A percentile compares a stretch with the other conserved stretches of the same genome.
Conservation (phyloP, 176 grass and related monocot genomes). For the Ananas comosus region DNA sequence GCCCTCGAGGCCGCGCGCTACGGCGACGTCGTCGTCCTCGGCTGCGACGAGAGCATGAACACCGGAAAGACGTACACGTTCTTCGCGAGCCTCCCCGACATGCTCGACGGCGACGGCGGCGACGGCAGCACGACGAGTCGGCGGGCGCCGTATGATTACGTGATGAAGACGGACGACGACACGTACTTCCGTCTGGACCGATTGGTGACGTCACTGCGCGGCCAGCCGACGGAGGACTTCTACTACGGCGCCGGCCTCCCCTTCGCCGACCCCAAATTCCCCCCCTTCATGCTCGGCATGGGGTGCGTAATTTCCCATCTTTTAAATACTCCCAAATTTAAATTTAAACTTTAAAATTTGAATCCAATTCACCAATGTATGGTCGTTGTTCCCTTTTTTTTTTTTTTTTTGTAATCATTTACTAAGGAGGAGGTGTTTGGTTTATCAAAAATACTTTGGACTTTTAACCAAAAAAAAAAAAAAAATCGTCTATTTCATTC, state of each 20-base stretch:
- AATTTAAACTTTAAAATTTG: too few species aligned
- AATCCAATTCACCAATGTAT: too few species aligned
- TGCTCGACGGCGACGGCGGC: too few species aligned
- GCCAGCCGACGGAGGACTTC: constrained; percentile 46
- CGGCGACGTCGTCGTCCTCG: constrained; percentile 46
- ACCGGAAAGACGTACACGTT: constrained; percentile 46
- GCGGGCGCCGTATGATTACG: constrained; percentile 47
- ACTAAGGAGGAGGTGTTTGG: too few species aligned
- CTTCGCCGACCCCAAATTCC: constrained; percentile 20
- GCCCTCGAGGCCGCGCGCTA: constrained; percentile 41
- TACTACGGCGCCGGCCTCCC: constrained; percentile 53
- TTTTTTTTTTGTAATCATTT: too few species aligned
- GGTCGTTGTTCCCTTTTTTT: too few species aligned
- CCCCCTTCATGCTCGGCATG: constrained; percentile 77
- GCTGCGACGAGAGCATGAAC: constrained; percentile 45
- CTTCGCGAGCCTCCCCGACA: constrained; percentile 39
- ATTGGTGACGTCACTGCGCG: constrained; percentile 32
- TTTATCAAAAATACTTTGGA: too few species aligned
- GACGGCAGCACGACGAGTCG: background rate
- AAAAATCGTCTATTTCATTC: too few species aligned
- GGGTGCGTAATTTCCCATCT: background rate
- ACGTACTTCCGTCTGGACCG: constrained; percentile 58
- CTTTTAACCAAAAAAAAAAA: too few species aligned
- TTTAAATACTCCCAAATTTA: too few species aligned
- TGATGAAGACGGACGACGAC: constrained; percentile 85